Evolutionary conservation across 768 basidiomycete species (phyloP).

Genomic region (Polyporus arcularius): DNA sequence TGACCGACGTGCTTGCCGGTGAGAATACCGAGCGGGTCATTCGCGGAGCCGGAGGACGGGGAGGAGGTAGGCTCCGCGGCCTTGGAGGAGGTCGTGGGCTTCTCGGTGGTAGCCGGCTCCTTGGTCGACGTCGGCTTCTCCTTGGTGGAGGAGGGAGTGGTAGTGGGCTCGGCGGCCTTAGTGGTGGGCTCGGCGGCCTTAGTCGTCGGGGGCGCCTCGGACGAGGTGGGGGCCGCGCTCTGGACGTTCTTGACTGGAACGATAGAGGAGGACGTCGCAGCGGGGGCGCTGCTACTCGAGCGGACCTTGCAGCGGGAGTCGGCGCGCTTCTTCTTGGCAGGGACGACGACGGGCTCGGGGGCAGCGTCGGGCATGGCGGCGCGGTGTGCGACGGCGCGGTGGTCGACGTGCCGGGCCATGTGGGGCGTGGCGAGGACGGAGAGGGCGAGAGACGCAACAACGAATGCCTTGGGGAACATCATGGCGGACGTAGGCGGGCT

Average conservation of each 20-base stretch:
- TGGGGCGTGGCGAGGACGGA: constrained; percentile 44
- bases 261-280: constrained; percentile 16
- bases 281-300: constrained; percentile 14
- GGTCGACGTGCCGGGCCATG: constrained; percentile 36
- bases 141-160: neutral
- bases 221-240: constrained; percentile 1
- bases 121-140: neutral
- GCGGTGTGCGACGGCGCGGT: constrained; percentile 49
- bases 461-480: constrained; percentile 45
- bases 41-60: constrained; percentile 12
- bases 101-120: neutral
- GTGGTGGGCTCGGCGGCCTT: constrained; percentile 8
- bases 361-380: constrained; percentile 34
- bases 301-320: constrained; percentile 24
- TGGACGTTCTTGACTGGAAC: constrained; percentile 11
- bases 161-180: constrained; percentile 3
- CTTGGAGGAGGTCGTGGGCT: constrained; percentile 10
- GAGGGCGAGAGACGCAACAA: constrained; percentile 46
- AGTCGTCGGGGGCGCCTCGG: constrained; percentile 1
- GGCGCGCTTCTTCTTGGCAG: constrained; percentile 12
- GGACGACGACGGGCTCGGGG: constrained; percentile 10
- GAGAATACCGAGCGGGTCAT: constrained; percentile 8
- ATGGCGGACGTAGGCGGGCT: constrained; percentile 32
- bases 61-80: constrained; percentile 23
- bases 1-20: constrained; percentile 24